phyloP scores from a whole-genome alignment of 2,329 filamentous ascomycete genomes.

The Blastomyces parvus region DNA sequence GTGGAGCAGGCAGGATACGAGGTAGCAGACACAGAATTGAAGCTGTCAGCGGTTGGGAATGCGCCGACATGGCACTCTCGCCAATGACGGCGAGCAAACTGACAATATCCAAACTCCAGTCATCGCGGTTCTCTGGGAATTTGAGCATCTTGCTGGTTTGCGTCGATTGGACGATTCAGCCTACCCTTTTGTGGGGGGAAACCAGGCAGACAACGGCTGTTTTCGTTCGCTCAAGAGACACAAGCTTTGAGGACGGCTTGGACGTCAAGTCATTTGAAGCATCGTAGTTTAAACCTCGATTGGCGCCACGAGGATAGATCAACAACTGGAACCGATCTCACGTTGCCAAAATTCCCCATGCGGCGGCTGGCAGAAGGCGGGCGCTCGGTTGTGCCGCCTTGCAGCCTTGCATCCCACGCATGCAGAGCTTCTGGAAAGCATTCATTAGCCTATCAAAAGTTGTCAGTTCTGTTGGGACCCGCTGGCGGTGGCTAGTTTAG shows the following conservation, averaged over 20 bases:
- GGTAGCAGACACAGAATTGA: conserved; percentile 50
- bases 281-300: neutral
- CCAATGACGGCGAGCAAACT: conserved; percentile 55
- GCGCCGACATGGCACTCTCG: conserved; percentile 50
- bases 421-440: neutral
- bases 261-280: neutral
- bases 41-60: conserved; percentile 51
- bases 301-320: neutral
- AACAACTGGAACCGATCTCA: neutral
- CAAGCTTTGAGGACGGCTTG: neutral
- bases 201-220: neutral
- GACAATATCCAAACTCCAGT: conserved; percentile 53
- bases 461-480: neutral
- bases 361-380: neutral
- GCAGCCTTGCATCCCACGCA: neutral
- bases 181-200: neutral
- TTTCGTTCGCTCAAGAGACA: neutral
- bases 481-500: conserved; percentile 1
- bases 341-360: neutral
- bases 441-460: neutral
- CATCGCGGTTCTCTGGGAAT: conserved; percentile 15
- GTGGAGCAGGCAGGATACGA: conserved; percentile 53
- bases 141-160: conserved; percentile 2
- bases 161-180: neutral
- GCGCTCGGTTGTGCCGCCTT: neutral